Evolutionary conservation across 202 grass and related monocot species (phyloP).

Genomic region (Schoenoplectus tabernaemontani): DNA sequence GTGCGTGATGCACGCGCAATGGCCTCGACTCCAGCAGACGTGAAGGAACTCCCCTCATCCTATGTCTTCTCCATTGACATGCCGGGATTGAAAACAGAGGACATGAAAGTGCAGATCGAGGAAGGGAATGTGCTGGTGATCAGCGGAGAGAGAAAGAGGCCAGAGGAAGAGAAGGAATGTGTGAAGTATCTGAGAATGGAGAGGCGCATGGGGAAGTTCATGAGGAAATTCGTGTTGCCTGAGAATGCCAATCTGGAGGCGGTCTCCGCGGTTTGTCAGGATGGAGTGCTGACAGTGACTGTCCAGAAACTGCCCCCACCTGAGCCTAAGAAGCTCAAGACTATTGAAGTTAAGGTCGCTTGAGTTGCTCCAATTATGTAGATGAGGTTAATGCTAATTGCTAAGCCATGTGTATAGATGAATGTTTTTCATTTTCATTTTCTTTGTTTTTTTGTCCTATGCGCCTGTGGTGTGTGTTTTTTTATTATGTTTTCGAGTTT

Average conservation of each 20-base stretch:
- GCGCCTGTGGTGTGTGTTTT: background rate
- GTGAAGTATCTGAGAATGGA: conserved; percentile 73
- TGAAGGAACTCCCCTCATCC: conserved; percentile 54
- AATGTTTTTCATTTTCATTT: background rate
- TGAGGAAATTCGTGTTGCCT: conserved; percentile 76
- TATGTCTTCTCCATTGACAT: conserved; percentile 88
- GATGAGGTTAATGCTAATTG: background rate
- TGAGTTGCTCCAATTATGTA: conserved; percentile 18
- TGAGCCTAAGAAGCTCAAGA: conserved; percentile 94
- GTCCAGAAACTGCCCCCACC: conserved; percentile 82
- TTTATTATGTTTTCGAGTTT: no score
- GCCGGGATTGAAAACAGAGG: conserved; percentile 58
- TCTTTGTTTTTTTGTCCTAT: background rate
- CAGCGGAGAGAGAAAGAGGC: conserved; percentile 56
- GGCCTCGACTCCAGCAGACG: conserved; percentile 71
- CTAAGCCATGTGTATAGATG: background rate
- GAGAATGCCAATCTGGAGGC: conserved; percentile 67
- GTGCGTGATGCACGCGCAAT: conserved; percentile 79
- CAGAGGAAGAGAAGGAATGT: conserved; percentile 45
- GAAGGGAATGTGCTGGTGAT: conserved; percentile 64
- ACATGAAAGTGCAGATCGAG: conserved; percentile 92
- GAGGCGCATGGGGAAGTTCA: conserved; percentile 74
- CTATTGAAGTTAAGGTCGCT: conserved; percentile 83
- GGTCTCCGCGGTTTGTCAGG: conserved; percentile 58
- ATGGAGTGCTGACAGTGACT: conserved; percentile 74